Conservation (phyloP, 2,329 filamentous ascomycete genomes). For the Trichoderma atroviride region DNA sequence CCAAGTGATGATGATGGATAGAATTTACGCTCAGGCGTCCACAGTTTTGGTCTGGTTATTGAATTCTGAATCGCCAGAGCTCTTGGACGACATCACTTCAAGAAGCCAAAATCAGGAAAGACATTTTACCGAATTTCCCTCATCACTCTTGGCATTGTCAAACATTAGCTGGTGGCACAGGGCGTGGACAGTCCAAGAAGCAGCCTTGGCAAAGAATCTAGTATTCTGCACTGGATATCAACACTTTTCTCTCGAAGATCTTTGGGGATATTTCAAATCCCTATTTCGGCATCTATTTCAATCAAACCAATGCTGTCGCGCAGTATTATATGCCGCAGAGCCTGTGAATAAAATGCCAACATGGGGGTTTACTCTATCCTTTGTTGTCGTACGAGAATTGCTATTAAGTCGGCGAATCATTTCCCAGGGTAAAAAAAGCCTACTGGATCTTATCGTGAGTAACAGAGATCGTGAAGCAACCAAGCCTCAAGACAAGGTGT, state of each 20-base stretch:
- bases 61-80: not conserved
- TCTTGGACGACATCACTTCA: not conserved
- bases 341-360: too few species aligned
- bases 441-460: not conserved
- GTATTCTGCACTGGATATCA: not conserved
- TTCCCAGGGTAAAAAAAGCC: not conserved
- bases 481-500: not conserved
- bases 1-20: not conserved
- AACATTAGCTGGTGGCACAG: not conserved
- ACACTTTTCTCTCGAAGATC: not conserved
- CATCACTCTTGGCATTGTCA: not conserved
- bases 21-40: not conserved
- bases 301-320: not conserved
- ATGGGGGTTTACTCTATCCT: accelerated
- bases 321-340: not conserved
- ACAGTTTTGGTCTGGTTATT: not conserved
- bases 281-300: not conserved
- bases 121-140: not conserved
- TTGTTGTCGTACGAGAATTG: too few species aligned
- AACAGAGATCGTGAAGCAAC: not conserved
- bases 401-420: not conserved
- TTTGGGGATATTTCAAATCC: not conserved
- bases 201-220: not conserved
- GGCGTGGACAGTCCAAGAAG: not conserved
- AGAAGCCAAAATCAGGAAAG: not conserved